These are phyloP conservation scores for Alnus rubra DNA, from an alignment of 306 rosid species.

Conservation along the genomic window DNA sequence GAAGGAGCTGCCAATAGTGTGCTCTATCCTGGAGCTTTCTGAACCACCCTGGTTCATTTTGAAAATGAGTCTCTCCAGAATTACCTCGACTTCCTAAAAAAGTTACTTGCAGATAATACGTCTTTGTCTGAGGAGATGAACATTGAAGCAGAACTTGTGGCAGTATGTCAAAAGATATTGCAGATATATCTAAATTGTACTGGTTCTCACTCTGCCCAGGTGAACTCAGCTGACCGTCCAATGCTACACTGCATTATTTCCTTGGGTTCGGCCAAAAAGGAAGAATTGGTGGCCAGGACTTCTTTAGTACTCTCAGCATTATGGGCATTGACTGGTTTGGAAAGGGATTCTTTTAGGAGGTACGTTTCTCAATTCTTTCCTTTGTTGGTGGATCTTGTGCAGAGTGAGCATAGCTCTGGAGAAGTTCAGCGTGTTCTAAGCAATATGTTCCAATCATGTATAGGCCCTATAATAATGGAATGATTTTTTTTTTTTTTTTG, in stretches of 20 bases:
- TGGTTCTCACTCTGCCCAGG: slow-evolving; percentile 38
- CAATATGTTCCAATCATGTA: slow-evolving; percentile 73
- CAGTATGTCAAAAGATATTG: slow-evolving; percentile 64
- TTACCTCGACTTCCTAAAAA: slow-evolving; percentile 71
- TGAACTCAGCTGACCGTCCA: slow-evolving; percentile 37
- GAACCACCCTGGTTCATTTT: slow-evolving; percentile 96
- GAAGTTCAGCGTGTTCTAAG: slow-evolving; percentile 86
- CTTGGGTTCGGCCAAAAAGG: slow-evolving; percentile 76
- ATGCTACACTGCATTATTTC: slow-evolving; percentile 65
- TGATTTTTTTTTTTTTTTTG: slow-evolving; percentile 21
- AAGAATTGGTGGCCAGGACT: slow-evolving; percentile 84
- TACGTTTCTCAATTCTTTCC: slow-evolving; percentile 71
- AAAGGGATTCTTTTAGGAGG: slow-evolving; percentile 65
- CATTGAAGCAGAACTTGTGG: slow-evolving; percentile 65
- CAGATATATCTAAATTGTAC: slow-evolving; percentile 75
- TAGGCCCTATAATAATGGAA: slow-evolving; percentile 75
- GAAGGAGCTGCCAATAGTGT: slow-evolving; percentile 80
- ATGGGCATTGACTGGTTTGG: slow-evolving; percentile 58
- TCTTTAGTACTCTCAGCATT: slow-evolving; percentile 71
- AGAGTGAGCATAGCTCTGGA: slow-evolving; percentile 84
- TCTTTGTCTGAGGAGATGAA: slow-evolving; percentile 46
- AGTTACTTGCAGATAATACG: slow-evolving; percentile 32
- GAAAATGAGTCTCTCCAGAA: slow-evolving; percentile 87
- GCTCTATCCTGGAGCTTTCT: slow-evolving; percentile 84
- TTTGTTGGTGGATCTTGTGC: slow-evolving; percentile 78